These are phyloP conservation scores for Ogataea salicorniae DNA, from an alignment of 805 yeast species.

Conservation along the genomic window DNA sequence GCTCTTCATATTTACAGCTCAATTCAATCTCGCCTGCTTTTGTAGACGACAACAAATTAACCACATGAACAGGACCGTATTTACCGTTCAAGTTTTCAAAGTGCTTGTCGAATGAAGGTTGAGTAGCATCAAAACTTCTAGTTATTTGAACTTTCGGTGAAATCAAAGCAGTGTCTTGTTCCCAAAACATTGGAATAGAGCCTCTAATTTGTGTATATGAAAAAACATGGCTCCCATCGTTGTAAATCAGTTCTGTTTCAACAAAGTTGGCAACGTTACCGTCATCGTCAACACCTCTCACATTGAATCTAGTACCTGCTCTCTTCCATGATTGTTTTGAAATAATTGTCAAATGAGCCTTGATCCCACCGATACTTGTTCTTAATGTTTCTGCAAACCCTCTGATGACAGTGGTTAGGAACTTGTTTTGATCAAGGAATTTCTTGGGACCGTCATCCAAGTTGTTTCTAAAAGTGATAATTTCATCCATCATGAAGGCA, in stretches of 20 bases:
- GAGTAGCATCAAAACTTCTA: conserved; percentile 86
- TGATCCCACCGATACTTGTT: conserved; percentile 32
- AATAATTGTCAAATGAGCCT: conserved; percentile 63
- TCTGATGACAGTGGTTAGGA: conserved; percentile 85
- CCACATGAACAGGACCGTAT: conserved; percentile 84
- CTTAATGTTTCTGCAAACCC: conserved; percentile 86
- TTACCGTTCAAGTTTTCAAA: conserved; percentile 62
- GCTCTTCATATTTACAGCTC: conserved; percentile 58
- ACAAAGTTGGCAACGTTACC: conserved; percentile 95
- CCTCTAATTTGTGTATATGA: conserved; percentile 92
- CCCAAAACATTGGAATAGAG: conserved; percentile 96
- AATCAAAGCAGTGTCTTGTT: conserved; percentile 88
- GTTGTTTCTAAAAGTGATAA: conserved; percentile 67
- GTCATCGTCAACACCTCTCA: conserved; percentile 93
- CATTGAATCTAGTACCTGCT: conserved; percentile 94
- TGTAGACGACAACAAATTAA: conserved; percentile 72
- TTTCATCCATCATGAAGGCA: conserved; percentile 79
- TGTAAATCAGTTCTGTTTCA: conserved; percentile 79
- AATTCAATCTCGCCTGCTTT: conserved; percentile 74
- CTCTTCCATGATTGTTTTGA: conserved; percentile 96
- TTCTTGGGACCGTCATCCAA: conserved; percentile 55
- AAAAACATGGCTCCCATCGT: conserved; percentile 46
- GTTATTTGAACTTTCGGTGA: conserved; percentile 88
- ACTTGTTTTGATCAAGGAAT: conserved; percentile 67
- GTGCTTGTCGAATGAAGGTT: conserved; percentile 82